Base-by-base conservation (phyloP, 1,139 yeast genomes). In the Hyphopichia burtonii region DNA sequence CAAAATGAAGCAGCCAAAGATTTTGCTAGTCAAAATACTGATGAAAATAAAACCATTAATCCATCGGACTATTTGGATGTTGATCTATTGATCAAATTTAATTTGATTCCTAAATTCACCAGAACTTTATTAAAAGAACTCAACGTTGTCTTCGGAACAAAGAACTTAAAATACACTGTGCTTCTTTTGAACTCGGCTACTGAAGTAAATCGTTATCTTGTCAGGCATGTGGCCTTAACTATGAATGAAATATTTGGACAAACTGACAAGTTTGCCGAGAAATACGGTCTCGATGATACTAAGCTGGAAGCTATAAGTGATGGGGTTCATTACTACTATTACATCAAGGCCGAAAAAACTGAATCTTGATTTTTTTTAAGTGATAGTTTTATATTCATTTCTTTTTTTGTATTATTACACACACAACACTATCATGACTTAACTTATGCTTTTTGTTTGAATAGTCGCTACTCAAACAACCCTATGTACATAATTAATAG, bases 161-260 rank as follows among this genome's bases (percentile, higher is more conserved):
- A 55, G 1, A 61, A 63, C 42, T 73, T 72, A 9, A 61, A 59
- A 44, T 66, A 58, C 40, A 56, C 67, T 4, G 49, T 67, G 3
- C 56, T 61, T 1, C 51, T 71, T 23, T 50, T 72, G 39, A 65
- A 62, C 39, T 53, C 65, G 27, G 51, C 56, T 8, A 60, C 56
- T 41, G 75, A 70, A 36, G 62, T 68, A 19, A 68, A 63, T 41
- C 54, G 55, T 27, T 71, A 59, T 44, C 51, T 68, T 40, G 52
- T 61, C 16, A 61, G 61, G 37, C 68, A 66, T 47, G 56, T 56
- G 16, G 65, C 64, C 2, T 50, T 70, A 44, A 54, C 60, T 40
- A 47, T 66, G 27, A 62, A 60, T 43, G 77, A 70, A 48, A 56
- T 63, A 47, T 52, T 61, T 16, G 75, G 71, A n/a, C 54, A 56